Percentiles rank a stretch among this genome's conserved stretches.
Evolutionary conservation across 371 early-diverging fungal genomes (phyloP).

Genomic region (Saksenaea oblongispora): DNA sequence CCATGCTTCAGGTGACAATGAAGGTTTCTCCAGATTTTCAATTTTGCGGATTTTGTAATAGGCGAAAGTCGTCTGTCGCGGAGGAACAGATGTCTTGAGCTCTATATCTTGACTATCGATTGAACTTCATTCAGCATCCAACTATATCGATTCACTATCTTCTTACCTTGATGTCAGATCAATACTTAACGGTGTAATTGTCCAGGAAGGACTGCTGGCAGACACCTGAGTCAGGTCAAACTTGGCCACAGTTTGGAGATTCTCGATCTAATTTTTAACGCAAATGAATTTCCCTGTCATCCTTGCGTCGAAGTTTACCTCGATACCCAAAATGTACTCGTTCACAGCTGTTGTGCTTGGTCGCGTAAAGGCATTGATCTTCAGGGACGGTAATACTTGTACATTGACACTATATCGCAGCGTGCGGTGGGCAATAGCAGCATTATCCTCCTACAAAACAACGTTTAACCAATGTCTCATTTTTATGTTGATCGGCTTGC

Average conservation of each 20-base stretch:
- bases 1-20: constrained; percentile 53
- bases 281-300: constrained; percentile 7
- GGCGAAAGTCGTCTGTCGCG: constrained; percentile 64
- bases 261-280: constrained; percentile 53
- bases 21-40: background rate
- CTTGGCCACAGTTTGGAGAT: constrained; percentile 61
- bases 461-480: background rate
- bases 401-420: constrained; percentile 60
- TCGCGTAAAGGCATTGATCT: constrained; percentile 93
- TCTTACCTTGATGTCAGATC: constrained; percentile 26
- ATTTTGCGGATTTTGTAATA: constrained; percentile 58
- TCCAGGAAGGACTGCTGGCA: constrained; percentile 75
- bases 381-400: constrained; percentile 82
- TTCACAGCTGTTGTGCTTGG: constrained; percentile 72
- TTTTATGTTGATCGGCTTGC: constrained; percentile 3
- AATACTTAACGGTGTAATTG: constrained; percentile 57
- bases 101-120: constrained; percentile 29
- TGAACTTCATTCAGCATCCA: background rate
- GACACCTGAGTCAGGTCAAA: constrained; percentile 74
- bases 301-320: constrained; percentile 51
- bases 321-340: constrained; percentile 89
- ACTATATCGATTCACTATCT: background rate
- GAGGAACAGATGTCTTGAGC: constrained; percentile 49
- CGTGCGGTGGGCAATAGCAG: constrained; percentile 66
- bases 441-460: constrained; percentile 53